Base-by-base conservation (phyloP, 441 rosid genomes). In the Lepidium campestre region DNA sequence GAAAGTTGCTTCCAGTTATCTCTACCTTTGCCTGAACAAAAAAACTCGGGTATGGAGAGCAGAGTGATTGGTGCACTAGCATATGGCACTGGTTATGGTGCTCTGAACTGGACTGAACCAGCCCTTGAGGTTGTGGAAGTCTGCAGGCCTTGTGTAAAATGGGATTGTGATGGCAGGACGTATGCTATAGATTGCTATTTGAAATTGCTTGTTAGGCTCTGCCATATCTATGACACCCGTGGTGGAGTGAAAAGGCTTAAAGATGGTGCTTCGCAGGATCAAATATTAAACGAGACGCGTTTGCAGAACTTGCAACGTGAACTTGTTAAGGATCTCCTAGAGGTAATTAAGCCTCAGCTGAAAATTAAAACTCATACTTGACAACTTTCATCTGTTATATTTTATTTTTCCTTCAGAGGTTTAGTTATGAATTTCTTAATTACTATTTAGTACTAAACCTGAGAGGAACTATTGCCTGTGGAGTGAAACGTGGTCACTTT, bases 1-100 rank as follows among this genome's bases (percentile, higher is more conserved):
- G 99, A 94, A 83, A 94, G 99, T 82, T 91, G 99, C 81, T 94
- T 94, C 79, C 99, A 89, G 87, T 64, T 94, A 81, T 91, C 99
- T 70, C 85, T 94, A 60, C 99, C 99, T 67, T 81, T 94, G 75
- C 87, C 97, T 61, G 98, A 91, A 78, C 99, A 86, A 75, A 89
- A 88, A 71, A 82, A 82, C 77, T 73, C 97, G 1, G 97, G 96
- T 46, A 94, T 89, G 98, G 97, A 94, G 84, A 84, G 99, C 82
- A 88, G 98, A 78, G 99, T 94, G 64, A 91, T 94, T 71, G 99
- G 98, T 74, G 99, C 97, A 60, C 83, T 94, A 82, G 98, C 99
- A 65, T 94, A 94, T 81, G 99, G 99, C 68, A 91, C 99, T 78
- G 99, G 97, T 66, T 94, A 91, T 79, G 99, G 99, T 74, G 97